A percentile compares a stretch with the other conserved stretches of the same genome.
phyloP scores from a whole-genome alignment of 441 rosid genomes.

The Jatropha multifida region DNA sequence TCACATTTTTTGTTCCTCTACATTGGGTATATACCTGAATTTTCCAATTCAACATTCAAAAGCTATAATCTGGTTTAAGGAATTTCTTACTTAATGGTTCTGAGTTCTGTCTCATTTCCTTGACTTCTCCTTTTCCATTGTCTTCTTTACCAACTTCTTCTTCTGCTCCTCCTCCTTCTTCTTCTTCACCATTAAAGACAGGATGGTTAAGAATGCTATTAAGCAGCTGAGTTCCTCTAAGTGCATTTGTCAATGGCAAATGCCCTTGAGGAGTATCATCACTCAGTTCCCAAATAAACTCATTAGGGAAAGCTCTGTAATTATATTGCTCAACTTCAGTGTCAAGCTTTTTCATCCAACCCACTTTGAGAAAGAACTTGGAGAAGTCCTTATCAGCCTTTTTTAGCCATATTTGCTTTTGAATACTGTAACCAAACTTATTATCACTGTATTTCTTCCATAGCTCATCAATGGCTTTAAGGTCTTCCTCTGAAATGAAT shows the following conservation, averaged over 20 bases:
- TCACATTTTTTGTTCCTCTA: neutral
- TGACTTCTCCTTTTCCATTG: neutral
- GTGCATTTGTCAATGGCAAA: constrained; percentile 86
- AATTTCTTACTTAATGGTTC: constrained; percentile 40
- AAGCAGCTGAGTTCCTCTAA: constrained; percentile 78
- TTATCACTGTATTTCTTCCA: constrained; percentile 67
- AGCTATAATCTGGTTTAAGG: constrained; percentile 62
- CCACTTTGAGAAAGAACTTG: constrained; percentile 61
- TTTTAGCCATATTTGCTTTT: constrained; percentile 56
- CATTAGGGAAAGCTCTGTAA: constrained; percentile 76
- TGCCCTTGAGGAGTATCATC: constrained; percentile 81
- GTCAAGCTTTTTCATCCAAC: constrained; percentile 96
- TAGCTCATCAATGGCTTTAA: constrained; percentile 63
- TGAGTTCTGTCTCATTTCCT: constrained; percentile 29
- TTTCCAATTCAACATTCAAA: constrained; percentile 30
- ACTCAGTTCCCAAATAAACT: constrained; percentile 76
- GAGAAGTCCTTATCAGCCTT: constrained; percentile 67
- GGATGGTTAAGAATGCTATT: constrained; percentile 69
- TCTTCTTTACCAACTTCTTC: neutral
- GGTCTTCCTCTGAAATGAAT: constrained; percentile 57
- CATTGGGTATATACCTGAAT: neutral
- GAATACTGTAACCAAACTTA: constrained; percentile 79
- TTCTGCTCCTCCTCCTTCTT: constrained; percentile 36
- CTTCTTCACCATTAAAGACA: constrained; percentile 52
- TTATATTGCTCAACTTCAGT: constrained; percentile 81